Conservation (phyloP, 331 rosid species). For the Malus hybrid region DNA sequence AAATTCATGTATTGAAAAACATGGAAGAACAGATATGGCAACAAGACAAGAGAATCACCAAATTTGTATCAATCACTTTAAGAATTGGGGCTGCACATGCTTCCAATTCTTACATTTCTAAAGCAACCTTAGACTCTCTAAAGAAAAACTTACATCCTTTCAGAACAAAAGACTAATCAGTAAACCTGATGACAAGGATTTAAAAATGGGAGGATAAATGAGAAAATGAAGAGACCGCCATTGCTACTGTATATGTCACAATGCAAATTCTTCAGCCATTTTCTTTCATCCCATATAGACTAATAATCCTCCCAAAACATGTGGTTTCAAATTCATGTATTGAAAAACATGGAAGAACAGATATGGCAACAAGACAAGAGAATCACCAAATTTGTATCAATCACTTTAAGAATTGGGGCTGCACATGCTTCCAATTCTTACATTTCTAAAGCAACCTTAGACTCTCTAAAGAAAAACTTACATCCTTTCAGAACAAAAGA, state of each 20-base stretch:
- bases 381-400: no score
- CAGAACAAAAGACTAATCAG: not conserved
- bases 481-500: not conserved
- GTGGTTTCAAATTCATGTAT: not conserved
- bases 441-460: not conserved
- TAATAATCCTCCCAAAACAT: not conserved
- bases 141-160: not conserved
- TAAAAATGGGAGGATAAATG: not conserved
- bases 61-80: no score
- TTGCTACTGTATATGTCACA: not conserved
- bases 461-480: not conserved
- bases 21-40: not conserved
- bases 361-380: not conserved
- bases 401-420: not conserved
- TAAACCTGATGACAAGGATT: not conserved
- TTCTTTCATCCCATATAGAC: not conserved
- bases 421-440: not conserved
- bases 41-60: not conserved
- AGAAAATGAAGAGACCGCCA: not conserved
- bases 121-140: not conserved
- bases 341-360: not conserved
- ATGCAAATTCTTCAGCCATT: not conserved
- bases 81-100: not conserved
- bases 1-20: not conserved
- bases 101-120: not conserved